Evolutionary conservation across 345 rosid species (phyloP).

Genomic region (Gossypium australe): DNA sequence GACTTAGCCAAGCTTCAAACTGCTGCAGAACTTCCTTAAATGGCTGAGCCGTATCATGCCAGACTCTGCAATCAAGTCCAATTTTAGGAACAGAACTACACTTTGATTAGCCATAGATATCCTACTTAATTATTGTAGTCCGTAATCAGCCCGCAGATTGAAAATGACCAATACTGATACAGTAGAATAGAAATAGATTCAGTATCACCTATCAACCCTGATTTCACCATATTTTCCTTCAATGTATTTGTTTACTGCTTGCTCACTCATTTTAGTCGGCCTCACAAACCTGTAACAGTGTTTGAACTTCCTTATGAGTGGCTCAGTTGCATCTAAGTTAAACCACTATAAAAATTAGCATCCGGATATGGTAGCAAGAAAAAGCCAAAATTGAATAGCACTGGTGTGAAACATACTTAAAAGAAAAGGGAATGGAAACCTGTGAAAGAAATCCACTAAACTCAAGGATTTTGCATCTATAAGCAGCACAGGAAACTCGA

Average conservation of each 20-base stretch:
- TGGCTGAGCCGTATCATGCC: slow-evolving; percentile 93
- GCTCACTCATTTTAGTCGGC: slow-evolving; percentile 75
- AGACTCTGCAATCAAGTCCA: slow-evolving; percentile 50
- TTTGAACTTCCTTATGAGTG: neutral
- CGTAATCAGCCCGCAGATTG: neutral
- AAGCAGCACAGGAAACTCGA: slow-evolving; percentile 80
- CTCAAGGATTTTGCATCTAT: slow-evolving; percentile 63
- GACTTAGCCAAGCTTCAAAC: slow-evolving; percentile 80
- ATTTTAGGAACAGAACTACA: neutral
- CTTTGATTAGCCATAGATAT: neutral
- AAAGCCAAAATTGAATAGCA: neutral
- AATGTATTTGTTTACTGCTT: slow-evolving; percentile 63
- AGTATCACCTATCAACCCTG: slow-evolving; percentile 75
- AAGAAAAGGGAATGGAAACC: slow-evolving; percentile 35
- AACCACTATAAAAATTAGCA: neutral
- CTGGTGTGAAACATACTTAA: neutral
- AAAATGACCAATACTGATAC: neutral
- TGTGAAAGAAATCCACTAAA: slow-evolving; percentile 78
- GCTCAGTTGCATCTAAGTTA: neutral
- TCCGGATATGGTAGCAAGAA: neutral
- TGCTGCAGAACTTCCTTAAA: slow-evolving; percentile 68
- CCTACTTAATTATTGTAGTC: neutral
- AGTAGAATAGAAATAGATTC: neutral
- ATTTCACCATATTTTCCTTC: slow-evolving; percentile 83
- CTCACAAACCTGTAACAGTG: slow-evolving; percentile 62